phyloP scores from a whole-genome alignment of 2,329 filamentous ascomycete species.

The Elsinoe perseae region DNA sequence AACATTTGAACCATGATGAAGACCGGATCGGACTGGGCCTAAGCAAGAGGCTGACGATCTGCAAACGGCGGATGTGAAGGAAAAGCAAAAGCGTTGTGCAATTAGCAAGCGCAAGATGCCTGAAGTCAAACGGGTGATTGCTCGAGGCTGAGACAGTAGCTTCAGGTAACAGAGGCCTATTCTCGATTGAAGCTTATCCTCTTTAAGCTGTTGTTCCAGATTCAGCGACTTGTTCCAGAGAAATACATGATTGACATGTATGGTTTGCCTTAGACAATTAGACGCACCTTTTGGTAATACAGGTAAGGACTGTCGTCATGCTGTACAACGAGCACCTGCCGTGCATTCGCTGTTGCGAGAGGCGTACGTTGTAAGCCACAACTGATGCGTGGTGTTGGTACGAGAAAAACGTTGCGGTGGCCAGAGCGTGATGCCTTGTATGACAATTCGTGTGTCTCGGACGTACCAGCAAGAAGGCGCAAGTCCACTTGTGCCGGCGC shows the following conservation, averaged over 20 bases:
- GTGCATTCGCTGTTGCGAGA: too few relatives aligned
- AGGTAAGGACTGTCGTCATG: too few relatives aligned
- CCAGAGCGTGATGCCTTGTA: background rate
- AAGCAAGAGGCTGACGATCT: too few relatives aligned
- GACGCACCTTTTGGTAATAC: too few relatives aligned
- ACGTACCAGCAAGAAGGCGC: background rate
- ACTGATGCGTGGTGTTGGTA: background rate
- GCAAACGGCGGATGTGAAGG: background rate
- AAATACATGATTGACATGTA: too few relatives aligned
- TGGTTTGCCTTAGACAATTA: too few relatives aligned
- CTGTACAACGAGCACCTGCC: too few relatives aligned
- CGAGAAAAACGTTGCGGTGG: background rate
- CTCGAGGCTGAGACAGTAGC: background rate
- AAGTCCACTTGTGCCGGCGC: background rate
- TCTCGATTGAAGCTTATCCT: background rate
- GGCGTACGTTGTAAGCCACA: too few relatives aligned
- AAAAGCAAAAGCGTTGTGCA: background rate
- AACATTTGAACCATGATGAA: too few relatives aligned
- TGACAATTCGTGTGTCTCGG: background rate
- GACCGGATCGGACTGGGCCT: too few relatives aligned
- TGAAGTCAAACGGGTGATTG: background rate
- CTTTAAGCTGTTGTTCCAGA: background rate
- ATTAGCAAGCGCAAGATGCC: background rate
- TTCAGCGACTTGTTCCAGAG: too few relatives aligned
- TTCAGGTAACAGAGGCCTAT: background rate